phyloP scores from a whole-genome alignment of 257 asterid genomes.

The Fraxinus cuspidata region DNA sequence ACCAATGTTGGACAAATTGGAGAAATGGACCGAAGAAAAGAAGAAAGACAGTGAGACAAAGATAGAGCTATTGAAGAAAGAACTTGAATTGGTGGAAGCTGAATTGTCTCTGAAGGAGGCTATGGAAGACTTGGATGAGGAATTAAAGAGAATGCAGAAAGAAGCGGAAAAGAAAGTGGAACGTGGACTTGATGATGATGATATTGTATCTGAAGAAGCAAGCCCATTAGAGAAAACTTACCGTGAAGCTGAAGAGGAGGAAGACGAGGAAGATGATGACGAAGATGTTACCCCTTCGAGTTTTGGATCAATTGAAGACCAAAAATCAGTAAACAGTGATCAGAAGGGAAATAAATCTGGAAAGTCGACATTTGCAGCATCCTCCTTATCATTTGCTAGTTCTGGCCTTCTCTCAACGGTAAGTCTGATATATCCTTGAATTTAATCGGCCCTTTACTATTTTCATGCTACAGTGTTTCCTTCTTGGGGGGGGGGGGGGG shows the following conservation, averaged over 20 bases:
- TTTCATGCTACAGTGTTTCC: neutral
- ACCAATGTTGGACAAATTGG: constrained; percentile 39
- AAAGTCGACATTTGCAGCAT: constrained; percentile 76
- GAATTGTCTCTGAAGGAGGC: constrained; percentile 75
- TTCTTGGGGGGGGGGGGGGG: neutral
- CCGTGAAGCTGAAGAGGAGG: constrained; percentile 51
- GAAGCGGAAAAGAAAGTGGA: constrained; percentile 74
- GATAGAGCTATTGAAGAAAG: constrained; percentile 50
- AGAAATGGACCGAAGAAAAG: constrained; percentile 71
- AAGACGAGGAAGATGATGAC: constrained; percentile 55
- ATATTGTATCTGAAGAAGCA: constrained; percentile 37
- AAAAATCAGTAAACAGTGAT: constrained; percentile 35
- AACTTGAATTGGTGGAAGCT: constrained; percentile 67
- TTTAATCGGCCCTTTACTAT: neutral
- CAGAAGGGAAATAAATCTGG: constrained; percentile 51
- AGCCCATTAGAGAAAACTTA: constrained; percentile 33
- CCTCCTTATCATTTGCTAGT: constrained; percentile 66
- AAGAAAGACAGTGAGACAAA: constrained; percentile 52
- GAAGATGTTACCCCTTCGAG: constrained; percentile 63
- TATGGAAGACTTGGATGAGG: constrained; percentile 72
- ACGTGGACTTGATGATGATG: constrained; percentile 45
- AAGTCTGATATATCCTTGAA: constrained; percentile 26
- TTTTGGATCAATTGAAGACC: constrained; percentile 70
- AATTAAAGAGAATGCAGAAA: constrained; percentile 62
- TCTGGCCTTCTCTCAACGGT: constrained; percentile 56